Evolutionary conservation across 2,329 filamentous ascomycete genomes (phyloP).

Genomic region (Fusarium nodosum): DNA sequence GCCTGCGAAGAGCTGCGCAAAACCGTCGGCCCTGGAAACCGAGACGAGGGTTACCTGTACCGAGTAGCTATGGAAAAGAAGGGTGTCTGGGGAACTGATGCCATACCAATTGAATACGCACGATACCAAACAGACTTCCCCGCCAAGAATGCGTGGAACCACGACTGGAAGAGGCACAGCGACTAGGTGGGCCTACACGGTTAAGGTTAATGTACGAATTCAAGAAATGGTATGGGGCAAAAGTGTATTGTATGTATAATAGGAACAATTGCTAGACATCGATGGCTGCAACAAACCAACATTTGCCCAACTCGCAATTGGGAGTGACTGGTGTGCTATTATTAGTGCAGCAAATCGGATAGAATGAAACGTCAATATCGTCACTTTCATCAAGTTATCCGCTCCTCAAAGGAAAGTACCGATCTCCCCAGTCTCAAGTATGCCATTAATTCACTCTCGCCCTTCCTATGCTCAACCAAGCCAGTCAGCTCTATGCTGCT

Average conservation of each 20-base stretch:
- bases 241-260: slow-evolving; percentile 47
- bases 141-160: slow-evolving; percentile 85
- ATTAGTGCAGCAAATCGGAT: background rate
- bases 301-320: background rate
- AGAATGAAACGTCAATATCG: slow-evolving; percentile 29
- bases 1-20: slow-evolving; percentile 87
- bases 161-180: slow-evolving; percentile 83
- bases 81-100: slow-evolving; percentile 78
- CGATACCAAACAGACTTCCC: slow-evolving; percentile 88
- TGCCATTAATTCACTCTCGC: slow-evolving; percentile 22
- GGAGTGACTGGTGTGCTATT: background rate
- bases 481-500: slow-evolving; percentile 38
- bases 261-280: slow-evolving; percentile 28
- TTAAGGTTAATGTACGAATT: slow-evolving; percentile 18
- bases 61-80: slow-evolving; percentile 92
- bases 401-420: slow-evolving; percentile 25
- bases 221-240: slow-evolving; percentile 8
- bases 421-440: slow-evolving; percentile 26
- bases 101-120: slow-evolving; percentile 93
- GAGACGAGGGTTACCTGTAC: slow-evolving; percentile 80
- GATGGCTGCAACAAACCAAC: slow-evolving; percentile 8
- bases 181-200: background rate
- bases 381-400: slow-evolving; percentile 45
- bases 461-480: slow-evolving; percentile 17
- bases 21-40: slow-evolving; percentile 68